These are phyloP conservation scores for Roridomyces roridus DNA, from an alignment of 768 basidiomycete genomes.

Conservation along the genomic window DNA sequence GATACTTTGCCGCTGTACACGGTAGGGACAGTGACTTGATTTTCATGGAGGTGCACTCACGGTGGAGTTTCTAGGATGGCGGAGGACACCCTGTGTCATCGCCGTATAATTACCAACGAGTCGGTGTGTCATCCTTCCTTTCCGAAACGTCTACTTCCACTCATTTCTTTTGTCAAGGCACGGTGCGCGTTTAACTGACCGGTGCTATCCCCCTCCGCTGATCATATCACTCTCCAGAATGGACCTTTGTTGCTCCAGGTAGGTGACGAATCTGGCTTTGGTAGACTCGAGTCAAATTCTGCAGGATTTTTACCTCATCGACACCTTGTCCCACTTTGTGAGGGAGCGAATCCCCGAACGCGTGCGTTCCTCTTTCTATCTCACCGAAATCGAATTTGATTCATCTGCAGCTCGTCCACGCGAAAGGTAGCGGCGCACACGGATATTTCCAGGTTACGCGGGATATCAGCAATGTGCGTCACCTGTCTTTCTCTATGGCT, in stretches of 20 bases:
- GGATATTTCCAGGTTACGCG: conserved; percentile 25
- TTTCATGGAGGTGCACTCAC: no score
- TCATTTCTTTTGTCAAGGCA: conserved; percentile 5
- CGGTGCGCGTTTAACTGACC: conserved; percentile 1
- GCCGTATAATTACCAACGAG: conserved; percentile 26
- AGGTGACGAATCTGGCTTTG: neutral
- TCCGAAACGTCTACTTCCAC: neutral
- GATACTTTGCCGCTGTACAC: no score
- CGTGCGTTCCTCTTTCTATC: no score
- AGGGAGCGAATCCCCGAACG: conserved; percentile 23
- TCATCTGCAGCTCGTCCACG: conserved; percentile 16
- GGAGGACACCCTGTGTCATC: conserved; percentile 23
- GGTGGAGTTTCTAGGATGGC: no score
- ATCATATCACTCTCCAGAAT: neutral
- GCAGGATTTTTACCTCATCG: conserved; percentile 23
- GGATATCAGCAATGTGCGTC: conserved; percentile 17
- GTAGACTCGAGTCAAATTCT: neutral
- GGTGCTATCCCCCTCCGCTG: neutral
- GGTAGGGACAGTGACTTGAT: no score
- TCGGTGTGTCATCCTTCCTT: conserved; percentile 6
- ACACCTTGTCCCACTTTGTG: conserved; percentile 11
- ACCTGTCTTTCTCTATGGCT: neutral
- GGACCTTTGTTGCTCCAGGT: conserved; percentile 25
- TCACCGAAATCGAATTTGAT: neutral
- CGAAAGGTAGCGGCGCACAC: conserved; percentile 25